Evolutionary conservation across 2,329 filamentous ascomycete genomes (phyloP), one percentile per base, ranked within the genome.

Genomic region (Biscogniauxia marginata): DNA sequence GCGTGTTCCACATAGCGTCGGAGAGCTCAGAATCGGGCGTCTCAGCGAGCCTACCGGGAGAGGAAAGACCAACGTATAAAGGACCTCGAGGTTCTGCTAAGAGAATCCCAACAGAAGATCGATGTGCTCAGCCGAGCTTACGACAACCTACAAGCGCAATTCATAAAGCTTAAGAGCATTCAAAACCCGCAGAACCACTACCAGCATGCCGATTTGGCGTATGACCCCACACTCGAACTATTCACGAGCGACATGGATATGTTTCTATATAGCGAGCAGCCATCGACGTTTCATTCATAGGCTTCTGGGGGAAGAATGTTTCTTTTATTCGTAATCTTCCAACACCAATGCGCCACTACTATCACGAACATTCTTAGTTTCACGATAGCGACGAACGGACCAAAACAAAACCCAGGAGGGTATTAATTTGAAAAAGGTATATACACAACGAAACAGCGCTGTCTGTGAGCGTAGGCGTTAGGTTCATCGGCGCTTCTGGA

Each of bases 31-130:
- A 85, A 85, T 62, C 78, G 83, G 53, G 83, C 83, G 43, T 85
- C 83, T 2, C 83, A 86, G 67, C 74, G 83, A 56, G 83, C 83
- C 0, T 86, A 85, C 65, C 76, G 83, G 49, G 83, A 86, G 67
- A 77, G 84, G 52, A 86, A 86, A 65, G 83, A 88, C 65, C 84
- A 86, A 68, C 81, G 85, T 59, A 86, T 86, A 65, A 81, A 81
- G 58, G 84, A 87, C 62, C 79, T 88, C 19, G 84, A 87, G 68
- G 67, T 75, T 34, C 78, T 84, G 63, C 78, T 87, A 25, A 71
- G 71, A 48, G 78, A 81, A 18, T 73, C 84, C 50, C 79, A 79
- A 59, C 77, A 80, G 21, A 81, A 79, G 62, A 83, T 86, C 67
- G 79, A 79, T 56, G 75, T 77, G 30, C 77, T 87, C 52, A 77